Evolutionary conservation across 768 basidiomycete species (phyloP).

Genomic region (Cyclocybe aegerita): DNA sequence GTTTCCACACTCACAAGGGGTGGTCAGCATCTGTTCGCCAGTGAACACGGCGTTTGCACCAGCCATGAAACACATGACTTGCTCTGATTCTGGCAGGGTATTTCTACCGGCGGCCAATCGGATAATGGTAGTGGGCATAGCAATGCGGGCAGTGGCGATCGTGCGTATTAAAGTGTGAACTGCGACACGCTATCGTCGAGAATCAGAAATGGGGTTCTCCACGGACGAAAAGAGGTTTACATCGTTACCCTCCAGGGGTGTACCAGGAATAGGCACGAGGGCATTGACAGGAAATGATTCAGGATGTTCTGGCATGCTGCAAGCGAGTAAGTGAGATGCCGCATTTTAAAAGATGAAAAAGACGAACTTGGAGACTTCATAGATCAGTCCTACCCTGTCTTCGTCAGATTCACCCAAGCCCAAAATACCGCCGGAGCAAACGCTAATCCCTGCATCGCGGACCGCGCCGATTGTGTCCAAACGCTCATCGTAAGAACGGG

Average conservation of each 20-base stretch:
- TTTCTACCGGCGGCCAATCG: conserved; percentile 93
- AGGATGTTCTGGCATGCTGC: conserved; percentile 92
- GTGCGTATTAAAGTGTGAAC: conserved; percentile 88
- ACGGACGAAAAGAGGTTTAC: conserved; percentile 48
- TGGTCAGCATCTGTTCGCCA: conserved; percentile 97
- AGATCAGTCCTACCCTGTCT: conserved; percentile 91
- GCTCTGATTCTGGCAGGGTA: conserved; percentile 85
- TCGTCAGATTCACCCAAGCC: conserved; percentile 90
- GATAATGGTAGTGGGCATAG: conserved; percentile 90
- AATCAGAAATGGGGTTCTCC: conserved; percentile 4
- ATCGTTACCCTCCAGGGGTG: conserved; percentile 89
- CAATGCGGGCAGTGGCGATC: conserved; percentile 92
- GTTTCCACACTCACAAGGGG: conserved; percentile 68
- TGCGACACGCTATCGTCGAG: conserved; percentile 60
- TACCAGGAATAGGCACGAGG: conserved; percentile 92
- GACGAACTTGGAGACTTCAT: conserved; percentile 86
- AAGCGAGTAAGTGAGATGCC: conserved; percentile 12
- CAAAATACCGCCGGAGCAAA: conserved; percentile 95
- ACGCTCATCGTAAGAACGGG: conserved; percentile 91
- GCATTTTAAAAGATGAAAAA: neutral
- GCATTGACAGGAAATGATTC: conserved; percentile 99
- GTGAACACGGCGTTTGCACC: conserved; percentile 98
- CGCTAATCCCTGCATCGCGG: conserved; percentile 92
- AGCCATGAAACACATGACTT: conserved; percentile 98
- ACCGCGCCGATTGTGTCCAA: conserved; percentile 88